Conservation (phyloP, 495 filamentous ascomycete genomes). For the Lepraria neglecta region DNA sequence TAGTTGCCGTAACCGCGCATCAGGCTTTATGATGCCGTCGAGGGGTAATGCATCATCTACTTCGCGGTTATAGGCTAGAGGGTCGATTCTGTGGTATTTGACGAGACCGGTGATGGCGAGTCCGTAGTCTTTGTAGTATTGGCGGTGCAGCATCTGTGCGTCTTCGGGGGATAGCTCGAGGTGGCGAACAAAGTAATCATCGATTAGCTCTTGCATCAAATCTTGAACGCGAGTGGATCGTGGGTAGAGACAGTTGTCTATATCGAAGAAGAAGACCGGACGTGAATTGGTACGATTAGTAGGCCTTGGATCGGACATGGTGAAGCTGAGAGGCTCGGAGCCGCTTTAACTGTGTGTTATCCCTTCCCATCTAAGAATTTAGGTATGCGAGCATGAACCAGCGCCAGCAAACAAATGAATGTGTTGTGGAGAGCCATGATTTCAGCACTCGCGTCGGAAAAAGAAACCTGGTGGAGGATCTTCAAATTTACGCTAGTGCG, state of each 20-base stretch:
- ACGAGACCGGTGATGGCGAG: conserved; percentile 94
- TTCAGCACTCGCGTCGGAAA: background rate
- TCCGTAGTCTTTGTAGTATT: conserved; percentile 93
- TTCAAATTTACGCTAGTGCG: conserved; percentile 1
- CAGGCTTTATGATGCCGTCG: conserved; percentile 70
- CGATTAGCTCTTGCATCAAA: conserved; percentile 68
- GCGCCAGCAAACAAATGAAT: background rate
- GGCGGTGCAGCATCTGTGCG: conserved; percentile 71
- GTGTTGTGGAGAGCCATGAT: background rate
- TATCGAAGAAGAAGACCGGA: conserved; percentile 82
- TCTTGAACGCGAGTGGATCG: conserved; percentile 56
- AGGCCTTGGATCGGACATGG: background rate
- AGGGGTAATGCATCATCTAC: conserved; percentile 95
- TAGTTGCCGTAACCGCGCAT: conserved; percentile 65
- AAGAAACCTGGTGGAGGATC: background rate
- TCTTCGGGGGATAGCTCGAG: conserved; percentile 66
- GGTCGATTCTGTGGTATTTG: conserved; percentile 89
- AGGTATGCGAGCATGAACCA: background rate
- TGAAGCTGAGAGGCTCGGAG: background rate
- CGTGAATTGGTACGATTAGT: conserved; percentile 27
- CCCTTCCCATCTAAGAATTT: background rate
- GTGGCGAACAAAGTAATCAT: conserved; percentile 75
- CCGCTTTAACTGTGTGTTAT: background rate
- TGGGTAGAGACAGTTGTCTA: conserved; percentile 84
- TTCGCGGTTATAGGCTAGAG: conserved; percentile 86